These are phyloP conservation scores for Coprinopsis cinerea DNA, from an alignment of 768 basidiomycete species.

Conservation along the genomic window DNA sequence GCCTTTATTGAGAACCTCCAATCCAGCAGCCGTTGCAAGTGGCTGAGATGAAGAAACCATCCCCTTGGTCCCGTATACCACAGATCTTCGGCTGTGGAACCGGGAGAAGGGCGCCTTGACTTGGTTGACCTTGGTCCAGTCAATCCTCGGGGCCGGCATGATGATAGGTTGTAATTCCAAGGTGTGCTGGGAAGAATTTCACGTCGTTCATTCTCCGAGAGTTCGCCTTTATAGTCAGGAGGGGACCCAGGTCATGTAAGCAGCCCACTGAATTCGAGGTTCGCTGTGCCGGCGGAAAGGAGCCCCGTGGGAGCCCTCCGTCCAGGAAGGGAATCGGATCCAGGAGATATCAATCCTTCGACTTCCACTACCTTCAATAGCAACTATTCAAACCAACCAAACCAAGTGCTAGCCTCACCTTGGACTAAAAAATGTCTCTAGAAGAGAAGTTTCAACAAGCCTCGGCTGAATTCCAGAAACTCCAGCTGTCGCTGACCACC, in stretches of 20 bases:
- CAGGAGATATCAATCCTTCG: too few relatives aligned
- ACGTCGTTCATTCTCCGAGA: too few relatives aligned
- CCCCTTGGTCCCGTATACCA: slow-evolving; percentile 83
- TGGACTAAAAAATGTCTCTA: slow-evolving; percentile 39
- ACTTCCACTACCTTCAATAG: too few relatives aligned
- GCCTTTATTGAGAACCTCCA: slow-evolving; percentile 87
- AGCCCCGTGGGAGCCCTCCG: too few relatives aligned
- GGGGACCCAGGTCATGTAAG: too few relatives aligned
- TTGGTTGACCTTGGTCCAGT: slow-evolving; percentile 59
- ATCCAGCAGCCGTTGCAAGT: slow-evolving; percentile 82
- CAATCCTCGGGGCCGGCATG: slow-evolving; percentile 20
- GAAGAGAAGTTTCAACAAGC: slow-evolving; percentile 58
- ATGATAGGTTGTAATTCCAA: background rate
- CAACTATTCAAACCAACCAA: too few relatives aligned
- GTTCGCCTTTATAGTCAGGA: too few relatives aligned
- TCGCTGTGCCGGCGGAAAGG: too few relatives aligned
- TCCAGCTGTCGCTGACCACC: slow-evolving; percentile 67
- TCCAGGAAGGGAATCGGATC: too few relatives aligned
- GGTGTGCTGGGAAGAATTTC: too few relatives aligned
- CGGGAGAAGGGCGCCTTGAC: slow-evolving; percentile 61
- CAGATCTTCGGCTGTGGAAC: slow-evolving; percentile 81
- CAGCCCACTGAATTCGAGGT: too few relatives aligned
- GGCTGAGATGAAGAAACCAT: slow-evolving; percentile 89
- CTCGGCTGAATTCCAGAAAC: slow-evolving; percentile 72
- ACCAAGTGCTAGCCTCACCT: slow-evolving; percentile 2